These are phyloP conservation scores for Penicillium brevicompactum DNA, from an alignment of 2,329 filamentous ascomycete species.

Conservation along the genomic window DNA sequence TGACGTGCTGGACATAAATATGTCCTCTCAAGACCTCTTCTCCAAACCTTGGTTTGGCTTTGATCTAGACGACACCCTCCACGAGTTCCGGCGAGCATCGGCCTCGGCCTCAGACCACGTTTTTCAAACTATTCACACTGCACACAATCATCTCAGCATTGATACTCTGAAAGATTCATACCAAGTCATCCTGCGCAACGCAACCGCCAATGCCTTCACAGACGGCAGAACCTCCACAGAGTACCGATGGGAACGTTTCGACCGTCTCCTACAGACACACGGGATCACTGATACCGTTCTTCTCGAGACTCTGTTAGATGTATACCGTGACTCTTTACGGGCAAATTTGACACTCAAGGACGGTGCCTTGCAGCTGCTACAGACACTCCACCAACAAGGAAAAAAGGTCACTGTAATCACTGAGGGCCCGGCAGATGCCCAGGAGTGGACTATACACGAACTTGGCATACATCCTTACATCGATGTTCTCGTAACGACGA, in stretches of 20 bases:
- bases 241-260: conserved; percentile 47
- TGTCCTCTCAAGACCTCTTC: conserved; percentile 24
- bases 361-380: conserved; percentile 40
- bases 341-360: conserved; percentile 37
- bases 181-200: conserved; percentile 33
- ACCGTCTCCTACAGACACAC: conserved; percentile 32
- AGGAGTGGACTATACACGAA: conserved; percentile 46
- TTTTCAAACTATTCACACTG: conserved; percentile 33
- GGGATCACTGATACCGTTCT: not conserved
- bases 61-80: conserved; percentile 54
- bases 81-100: conserved; percentile 50
- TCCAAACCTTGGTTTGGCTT: conserved; percentile 47
- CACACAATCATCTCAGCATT: conserved; percentile 9
- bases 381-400: conserved; percentile 33
- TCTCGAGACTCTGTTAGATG: conserved; percentile 11
- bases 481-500: conserved; percentile 39
- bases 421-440: conserved; percentile 52
- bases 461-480: conserved; percentile 31
- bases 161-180: conserved; percentile 31
- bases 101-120: conserved; percentile 35
- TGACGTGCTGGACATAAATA: not conserved
- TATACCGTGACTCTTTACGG: conserved; percentile 15
- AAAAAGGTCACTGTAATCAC: conserved; percentile 51
- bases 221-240: conserved; percentile 49
- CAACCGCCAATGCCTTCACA: conserved; percentile 45